phyloP scores from a whole-genome alignment of 2,329 filamentous ascomycete genomes.

The Aspergillus udagawae region DNA sequence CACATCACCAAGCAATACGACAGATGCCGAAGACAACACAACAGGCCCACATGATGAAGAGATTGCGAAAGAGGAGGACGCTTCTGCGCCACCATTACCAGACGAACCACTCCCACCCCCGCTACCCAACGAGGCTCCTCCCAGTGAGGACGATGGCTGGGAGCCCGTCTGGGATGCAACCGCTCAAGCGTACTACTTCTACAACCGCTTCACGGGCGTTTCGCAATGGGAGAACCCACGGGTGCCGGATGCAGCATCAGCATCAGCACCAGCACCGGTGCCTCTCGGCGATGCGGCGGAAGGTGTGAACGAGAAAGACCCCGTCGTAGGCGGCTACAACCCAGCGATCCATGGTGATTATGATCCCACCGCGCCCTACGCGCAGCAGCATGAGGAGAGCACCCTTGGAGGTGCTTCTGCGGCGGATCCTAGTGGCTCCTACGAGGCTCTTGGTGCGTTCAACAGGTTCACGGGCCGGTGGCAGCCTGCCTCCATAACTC shows the following conservation, averaged over 20 bases:
- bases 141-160: slow-evolving; percentile 66
- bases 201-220: slow-evolving; percentile 71
- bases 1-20: not conserved
- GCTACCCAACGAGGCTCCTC: slow-evolving; percentile 51
- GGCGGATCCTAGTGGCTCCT: slow-evolving; percentile 48
- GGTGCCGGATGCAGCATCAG: slow-evolving; percentile 48
- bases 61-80: slow-evolving; percentile 12
- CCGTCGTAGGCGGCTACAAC: slow-evolving; percentile 74
- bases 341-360: slow-evolving; percentile 95
- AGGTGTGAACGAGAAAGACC: slow-evolving; percentile 35
- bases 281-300: slow-evolving; percentile 26
- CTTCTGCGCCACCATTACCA: slow-evolving; percentile 38
- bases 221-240: slow-evolving; percentile 87
- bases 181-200: slow-evolving; percentile 73
- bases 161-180: slow-evolving; percentile 70
- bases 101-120: slow-evolving; percentile 44
- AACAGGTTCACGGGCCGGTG: slow-evolving; percentile 87
- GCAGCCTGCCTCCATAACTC: slow-evolving; percentile 63
- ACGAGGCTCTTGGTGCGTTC: slow-evolving; percentile 71
- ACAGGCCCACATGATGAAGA: slow-evolving; percentile 6
- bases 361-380: slow-evolving; percentile 94
- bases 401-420: slow-evolving; percentile 31
- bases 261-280: too few relatives aligned
- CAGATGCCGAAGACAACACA: not conserved
- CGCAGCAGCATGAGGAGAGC: slow-evolving; percentile 52